Evolutionary conservation across 306 rosid genomes (phyloP).

Genomic region (Leucaena leucocephala): DNA sequence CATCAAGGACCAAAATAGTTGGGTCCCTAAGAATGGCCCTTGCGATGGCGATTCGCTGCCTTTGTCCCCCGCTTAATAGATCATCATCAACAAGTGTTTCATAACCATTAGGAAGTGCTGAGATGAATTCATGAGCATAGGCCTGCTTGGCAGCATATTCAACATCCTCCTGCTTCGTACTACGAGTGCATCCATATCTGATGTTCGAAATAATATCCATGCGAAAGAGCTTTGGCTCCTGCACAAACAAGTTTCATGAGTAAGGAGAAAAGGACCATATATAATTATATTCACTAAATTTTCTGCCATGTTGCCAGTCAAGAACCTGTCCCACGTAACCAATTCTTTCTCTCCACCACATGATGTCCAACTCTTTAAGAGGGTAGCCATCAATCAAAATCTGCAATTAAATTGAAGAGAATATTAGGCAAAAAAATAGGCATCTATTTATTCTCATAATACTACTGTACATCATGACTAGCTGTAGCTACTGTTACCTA

Average conservation of each 20-base stretch:
- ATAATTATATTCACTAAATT: slow-evolving; percentile 11
- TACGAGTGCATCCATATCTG: slow-evolving; percentile 78
- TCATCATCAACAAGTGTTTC: slow-evolving; percentile 86
- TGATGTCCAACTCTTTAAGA: slow-evolving; percentile 69
- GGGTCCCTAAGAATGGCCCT: slow-evolving; percentile 97
- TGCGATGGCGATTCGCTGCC: slow-evolving; percentile 95
- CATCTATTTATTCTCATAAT: slow-evolving; percentile 1
- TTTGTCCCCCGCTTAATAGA: slow-evolving; percentile 96
- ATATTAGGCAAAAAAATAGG: not conserved
- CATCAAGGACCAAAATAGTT: slow-evolving; percentile 86
- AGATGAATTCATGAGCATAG: slow-evolving; percentile 86
- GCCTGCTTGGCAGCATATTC: slow-evolving; percentile 99
- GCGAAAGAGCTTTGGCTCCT: slow-evolving; percentile 94
- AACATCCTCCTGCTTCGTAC: slow-evolving; percentile 66
- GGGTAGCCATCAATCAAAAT: slow-evolving; percentile 79
- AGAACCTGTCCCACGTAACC: slow-evolving; percentile 96
- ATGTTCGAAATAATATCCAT: slow-evolving; percentile 90
- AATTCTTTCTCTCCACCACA: slow-evolving; percentile 94
- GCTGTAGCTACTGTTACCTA: slow-evolving; percentile 6
- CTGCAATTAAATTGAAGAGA: slow-evolving; percentile 52
- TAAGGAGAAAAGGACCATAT: slow-evolving; percentile 28
- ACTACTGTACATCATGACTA: not conserved
- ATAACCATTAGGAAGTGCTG: slow-evolving; percentile 82
- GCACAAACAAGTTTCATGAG: slow-evolving; percentile 21
- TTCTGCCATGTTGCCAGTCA: slow-evolving; percentile 25